These are phyloP conservation scores for Aspergillus sp. DNA, from an alignment of 2,329 filamentous ascomycete species.

Conservation along the genomic window DNA sequence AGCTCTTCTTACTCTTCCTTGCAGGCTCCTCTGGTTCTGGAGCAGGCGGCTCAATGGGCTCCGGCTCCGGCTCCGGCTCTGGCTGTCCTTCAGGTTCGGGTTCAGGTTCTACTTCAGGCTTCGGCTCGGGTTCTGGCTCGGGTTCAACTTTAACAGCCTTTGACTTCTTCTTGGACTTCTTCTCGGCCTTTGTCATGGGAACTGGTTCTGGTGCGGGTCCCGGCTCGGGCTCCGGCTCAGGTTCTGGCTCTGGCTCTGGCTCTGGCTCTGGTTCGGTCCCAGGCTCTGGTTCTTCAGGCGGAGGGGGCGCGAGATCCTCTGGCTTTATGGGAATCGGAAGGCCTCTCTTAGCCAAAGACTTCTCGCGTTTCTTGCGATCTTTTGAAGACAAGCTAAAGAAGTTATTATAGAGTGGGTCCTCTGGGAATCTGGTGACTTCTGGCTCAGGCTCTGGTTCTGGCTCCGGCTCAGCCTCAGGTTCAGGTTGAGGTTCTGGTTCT, in stretches of 20 bases:
- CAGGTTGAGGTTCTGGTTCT: conserved; percentile 7
- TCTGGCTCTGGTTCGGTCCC: conserved; percentile 11
- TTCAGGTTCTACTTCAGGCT: conserved; percentile 2
- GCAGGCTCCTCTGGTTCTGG: conserved; percentile 20
- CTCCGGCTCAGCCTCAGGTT: conserved; percentile 17
- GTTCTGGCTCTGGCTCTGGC: conserved; percentile 7
- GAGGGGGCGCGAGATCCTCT: conserved; percentile 1
- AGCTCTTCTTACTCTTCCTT: conserved; percentile 32
- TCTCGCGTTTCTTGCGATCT: conserved; percentile 15
- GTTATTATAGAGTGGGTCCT: conserved; percentile 12
- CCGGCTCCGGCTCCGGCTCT: conserved; percentile 23
- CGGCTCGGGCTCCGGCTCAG: conserved; percentile 6
- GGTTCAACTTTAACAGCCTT: conserved; percentile 23
- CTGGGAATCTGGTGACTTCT: conserved; percentile 4
- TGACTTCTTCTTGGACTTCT: conserved; percentile 19
- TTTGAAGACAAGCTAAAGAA: conserved; percentile 6
- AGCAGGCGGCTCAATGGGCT: too few relatives aligned
- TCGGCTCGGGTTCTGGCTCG: conserved; percentile 9
- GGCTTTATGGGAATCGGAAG: conserved; percentile 19
- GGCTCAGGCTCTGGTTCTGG: conserved; percentile 16
- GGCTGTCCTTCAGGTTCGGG: conserved; percentile 11
- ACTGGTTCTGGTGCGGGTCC: conserved; percentile 24
- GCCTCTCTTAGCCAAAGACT: conserved; percentile 10
- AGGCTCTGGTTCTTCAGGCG: conserved; percentile 18
- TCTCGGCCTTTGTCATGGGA: conserved; percentile 18